phyloP scores from a whole-genome alignment of 2,329 filamentous ascomycete genomes.

The Nemania diffusa region DNA sequence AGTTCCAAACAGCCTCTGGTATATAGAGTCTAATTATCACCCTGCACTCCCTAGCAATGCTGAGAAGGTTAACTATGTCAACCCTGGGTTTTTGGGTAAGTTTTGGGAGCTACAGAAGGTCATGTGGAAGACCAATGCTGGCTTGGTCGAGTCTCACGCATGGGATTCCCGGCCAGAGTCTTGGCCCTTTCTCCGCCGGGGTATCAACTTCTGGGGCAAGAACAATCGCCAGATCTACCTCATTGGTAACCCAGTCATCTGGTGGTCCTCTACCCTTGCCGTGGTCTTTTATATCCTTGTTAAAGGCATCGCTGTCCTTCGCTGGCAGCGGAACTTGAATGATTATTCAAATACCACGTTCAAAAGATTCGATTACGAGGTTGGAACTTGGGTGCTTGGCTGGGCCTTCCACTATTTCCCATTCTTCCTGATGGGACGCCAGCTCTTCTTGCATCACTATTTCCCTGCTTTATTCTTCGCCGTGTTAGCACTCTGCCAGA shows the following conservation, averaged over 20 bases:
- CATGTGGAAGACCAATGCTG: conserved; percentile 99
- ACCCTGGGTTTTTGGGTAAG: conserved; percentile 95
- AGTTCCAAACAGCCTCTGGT: conserved; percentile 96
- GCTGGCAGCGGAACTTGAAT: conserved; percentile 92
- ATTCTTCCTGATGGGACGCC: conserved; percentile 97
- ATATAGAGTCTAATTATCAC: conserved; percentile 90
- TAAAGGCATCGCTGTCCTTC: conserved; percentile 86
- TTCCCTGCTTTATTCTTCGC: conserved; percentile 97
- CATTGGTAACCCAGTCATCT: conserved; percentile 92
- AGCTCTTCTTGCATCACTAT: conserved; percentile 98
- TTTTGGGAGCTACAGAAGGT: conserved; percentile 98
- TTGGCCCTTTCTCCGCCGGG: conserved; percentile 90
- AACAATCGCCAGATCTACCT: conserved; percentile 96
- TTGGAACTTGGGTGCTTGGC: conserved; percentile 87
- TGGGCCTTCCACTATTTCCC: conserved; percentile 99
- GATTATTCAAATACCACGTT: conserved; percentile 86
- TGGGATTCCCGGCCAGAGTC: conserved; percentile 96
- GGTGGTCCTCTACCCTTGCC: conserved; percentile 87
- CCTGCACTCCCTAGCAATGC: conserved; percentile 77
- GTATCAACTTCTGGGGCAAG: conserved; percentile 99
- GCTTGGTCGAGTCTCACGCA: conserved; percentile 93
- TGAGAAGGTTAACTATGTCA: conserved; percentile 95
- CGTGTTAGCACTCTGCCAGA: conserved; percentile 87
- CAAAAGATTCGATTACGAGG: conserved; percentile 98
- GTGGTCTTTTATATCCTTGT: conserved; percentile 81